phyloP scores from a whole-genome alignment of 495 filamentous ascomycete species.

The Aspergillus steynii region DNA sequence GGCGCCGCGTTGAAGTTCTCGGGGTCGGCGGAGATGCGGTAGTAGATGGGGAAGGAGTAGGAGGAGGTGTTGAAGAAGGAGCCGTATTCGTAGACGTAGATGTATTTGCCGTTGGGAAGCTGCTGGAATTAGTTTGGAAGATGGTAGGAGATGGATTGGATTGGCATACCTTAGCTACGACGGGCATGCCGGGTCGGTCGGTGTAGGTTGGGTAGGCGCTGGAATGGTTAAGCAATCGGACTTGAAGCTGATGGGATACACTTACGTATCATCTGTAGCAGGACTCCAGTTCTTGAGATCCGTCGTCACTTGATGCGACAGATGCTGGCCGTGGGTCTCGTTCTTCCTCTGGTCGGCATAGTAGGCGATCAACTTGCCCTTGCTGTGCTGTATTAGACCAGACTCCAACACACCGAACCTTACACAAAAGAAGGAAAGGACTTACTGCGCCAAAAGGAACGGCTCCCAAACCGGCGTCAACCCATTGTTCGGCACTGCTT shows the following conservation, averaged over 20 bases:
- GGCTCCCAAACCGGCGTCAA: conserved; percentile 72
- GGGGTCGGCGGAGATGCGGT: conserved; percentile 51
- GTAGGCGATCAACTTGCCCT: conserved; percentile 60
- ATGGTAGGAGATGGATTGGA: background rate
- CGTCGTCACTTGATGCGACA: conserved; percentile 59
- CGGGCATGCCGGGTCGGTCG: conserved; percentile 69
- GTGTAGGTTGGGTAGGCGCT: conserved; percentile 55
- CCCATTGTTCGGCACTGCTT: conserved; percentile 60
- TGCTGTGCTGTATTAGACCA: conserved; percentile 23
- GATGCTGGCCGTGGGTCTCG: conserved; percentile 62
- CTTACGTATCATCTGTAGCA: conserved; percentile 60
- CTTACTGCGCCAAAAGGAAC: conserved; percentile 54
- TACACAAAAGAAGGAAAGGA: background rate
- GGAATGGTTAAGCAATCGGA: conserved; percentile 1
- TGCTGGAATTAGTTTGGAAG: conserved; percentile 17
- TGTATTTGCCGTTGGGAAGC: conserved; percentile 61
- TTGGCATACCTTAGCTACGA: conserved; percentile 42
- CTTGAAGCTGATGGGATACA: background rate
- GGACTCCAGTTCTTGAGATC: conserved; percentile 60
- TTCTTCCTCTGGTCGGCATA: conserved; percentile 70
- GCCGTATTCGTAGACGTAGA: conserved; percentile 65
- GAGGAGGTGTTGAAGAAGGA: conserved; percentile 44
- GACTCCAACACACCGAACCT: background rate
- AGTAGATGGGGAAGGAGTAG: conserved; percentile 60
- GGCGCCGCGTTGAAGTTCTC: conserved; percentile 48